A percentile compares a stretch with the other conserved stretches of the same genome.
These are phyloP conservation scores for Erodium moschatum DNA, from an alignment of 441 rosid species.

Conservation along the genomic window DNA sequence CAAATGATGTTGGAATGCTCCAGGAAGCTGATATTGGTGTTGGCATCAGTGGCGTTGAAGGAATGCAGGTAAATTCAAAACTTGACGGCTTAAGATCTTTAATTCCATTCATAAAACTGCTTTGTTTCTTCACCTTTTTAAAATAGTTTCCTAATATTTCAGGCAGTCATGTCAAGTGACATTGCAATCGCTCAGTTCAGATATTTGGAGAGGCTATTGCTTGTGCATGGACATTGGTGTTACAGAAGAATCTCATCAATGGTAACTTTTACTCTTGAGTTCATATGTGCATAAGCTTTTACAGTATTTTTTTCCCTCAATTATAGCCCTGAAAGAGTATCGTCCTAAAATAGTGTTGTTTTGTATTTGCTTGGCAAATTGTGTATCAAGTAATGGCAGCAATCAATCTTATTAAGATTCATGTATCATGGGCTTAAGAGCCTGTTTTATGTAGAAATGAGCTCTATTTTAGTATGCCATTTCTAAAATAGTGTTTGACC, in stretches of 20 bases:
- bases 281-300: too few relatives aligned
- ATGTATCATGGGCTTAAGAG: too few relatives aligned
- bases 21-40: constrained; percentile 93
- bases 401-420: too few relatives aligned
- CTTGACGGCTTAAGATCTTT: background rate
- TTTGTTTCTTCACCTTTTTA: background rate
- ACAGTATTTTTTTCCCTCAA: too few relatives aligned
- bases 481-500: too few relatives aligned
- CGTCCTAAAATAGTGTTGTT: too few relatives aligned
- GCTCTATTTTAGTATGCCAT: too few relatives aligned
- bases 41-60: constrained; percentile 87
- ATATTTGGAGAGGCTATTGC: constrained; percentile 68
- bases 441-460: too few relatives aligned
- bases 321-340: too few relatives aligned
- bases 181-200: constrained; percentile 80
- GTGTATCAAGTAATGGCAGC: too few relatives aligned
- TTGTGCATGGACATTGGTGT: constrained; percentile 97
- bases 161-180: constrained; percentile 97
- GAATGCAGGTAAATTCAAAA: constrained; percentile 63
- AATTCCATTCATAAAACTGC: too few relatives aligned
- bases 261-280: constrained; percentile 30
- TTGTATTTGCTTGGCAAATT: too few relatives aligned
- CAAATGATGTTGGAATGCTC: constrained; percentile 94
- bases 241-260: constrained; percentile 83
- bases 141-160: constrained; percentile 15